Evolutionary conservation across 2,329 filamentous ascomycete genomes (phyloP).

Genomic region (Microthyrium microscopicum): DNA sequence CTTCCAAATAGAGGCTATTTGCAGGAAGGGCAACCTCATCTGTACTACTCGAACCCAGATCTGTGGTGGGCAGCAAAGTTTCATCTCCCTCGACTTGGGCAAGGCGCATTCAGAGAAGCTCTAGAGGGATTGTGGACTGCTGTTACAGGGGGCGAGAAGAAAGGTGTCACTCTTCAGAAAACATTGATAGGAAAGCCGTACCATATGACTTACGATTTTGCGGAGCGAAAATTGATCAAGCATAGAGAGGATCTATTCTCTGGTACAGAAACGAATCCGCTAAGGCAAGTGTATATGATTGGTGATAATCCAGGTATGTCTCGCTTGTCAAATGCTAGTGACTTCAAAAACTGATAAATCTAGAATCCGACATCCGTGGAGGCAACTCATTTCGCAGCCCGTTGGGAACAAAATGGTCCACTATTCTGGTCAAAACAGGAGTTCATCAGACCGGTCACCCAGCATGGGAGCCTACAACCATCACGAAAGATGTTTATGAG

Average conservation of each 20-base stretch:
- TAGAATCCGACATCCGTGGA: conserved; percentile 72
- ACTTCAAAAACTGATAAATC: not conserved
- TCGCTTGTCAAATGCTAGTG: not conserved
- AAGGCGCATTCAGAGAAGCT: conserved; percentile 76
- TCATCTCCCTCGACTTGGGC: conserved; percentile 71
- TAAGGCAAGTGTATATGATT: conserved; percentile 80
- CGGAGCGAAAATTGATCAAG: conserved; percentile 52
- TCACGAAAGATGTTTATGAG: conserved; percentile 58
- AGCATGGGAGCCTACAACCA: conserved; percentile 42
- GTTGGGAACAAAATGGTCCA: conserved; percentile 56
- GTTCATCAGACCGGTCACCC: conserved; percentile 50
- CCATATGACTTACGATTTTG: conserved; percentile 62
- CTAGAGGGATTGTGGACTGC: conserved; percentile 64
- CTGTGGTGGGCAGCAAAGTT: conserved; percentile 78
- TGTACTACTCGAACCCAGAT: conserved; percentile 86
- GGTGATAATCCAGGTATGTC: conserved; percentile 37
- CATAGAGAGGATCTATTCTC: conserved; percentile 37
- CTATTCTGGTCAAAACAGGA: conserved; percentile 63
- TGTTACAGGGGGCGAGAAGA: conserved; percentile 41
- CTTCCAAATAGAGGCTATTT: conserved; percentile 67
- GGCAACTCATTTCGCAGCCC: conserved; percentile 59
- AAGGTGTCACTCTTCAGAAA: conserved; percentile 40
- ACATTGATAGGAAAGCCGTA: conserved; percentile 73
- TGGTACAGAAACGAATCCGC: conserved; percentile 22
- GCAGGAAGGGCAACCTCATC: conserved; percentile 57